Percentiles rank a stretch among this genome's conserved stretches.
phyloP scores from a whole-genome alignment of 2,329 filamentous ascomycete species.

The Neofusicoccum sp. region DNA sequence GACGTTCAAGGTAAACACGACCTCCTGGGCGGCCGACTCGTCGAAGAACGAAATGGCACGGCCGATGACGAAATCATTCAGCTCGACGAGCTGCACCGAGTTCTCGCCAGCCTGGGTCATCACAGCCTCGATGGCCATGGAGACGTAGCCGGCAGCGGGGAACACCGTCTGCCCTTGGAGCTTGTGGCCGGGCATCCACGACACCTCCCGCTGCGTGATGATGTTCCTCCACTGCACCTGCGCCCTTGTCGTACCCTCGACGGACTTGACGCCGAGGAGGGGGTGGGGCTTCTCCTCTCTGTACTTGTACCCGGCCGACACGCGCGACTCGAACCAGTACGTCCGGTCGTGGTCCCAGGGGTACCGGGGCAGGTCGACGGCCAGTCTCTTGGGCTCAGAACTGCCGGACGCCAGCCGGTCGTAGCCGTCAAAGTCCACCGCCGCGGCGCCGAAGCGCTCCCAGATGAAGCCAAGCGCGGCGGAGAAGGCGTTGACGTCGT shows the following conservation, averaged over 20 bases:
- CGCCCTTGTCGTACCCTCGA: conserved; percentile 21
- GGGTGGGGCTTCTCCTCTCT: conserved; percentile 23
- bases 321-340: conserved; percentile 22
- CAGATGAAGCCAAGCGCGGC: conserved; percentile 11
- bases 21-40: not conserved
- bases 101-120: conserved; percentile 25
- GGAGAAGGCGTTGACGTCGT: conserved; percentile 18
- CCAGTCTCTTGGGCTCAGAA: conserved; percentile 17
- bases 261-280: conserved; percentile 23
- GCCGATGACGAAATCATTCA: conserved; percentile 22
- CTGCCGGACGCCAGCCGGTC: conserved; percentile 18
- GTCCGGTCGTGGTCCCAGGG: conserved; percentile 28
- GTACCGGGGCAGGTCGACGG: conserved; percentile 25
- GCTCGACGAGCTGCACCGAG: conserved; percentile 18
- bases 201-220: conserved; percentile 18
- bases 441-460: conserved; percentile 18
- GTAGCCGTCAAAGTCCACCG: conserved; percentile 26
- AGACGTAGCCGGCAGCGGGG: conserved; percentile 46
- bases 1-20: not conserved
- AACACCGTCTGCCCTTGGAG: conserved; percentile 39
- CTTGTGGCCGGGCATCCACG: conserved; percentile 25
- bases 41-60: conserved; percentile 20
- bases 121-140: conserved; percentile 38
- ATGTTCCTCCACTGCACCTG: conserved; percentile 27
- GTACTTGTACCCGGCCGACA: conserved; percentile 14